Evolutionary conservation across 345 rosid species (phyloP), one percentile per base, ranked within the genome.

Genomic region (Eutrema yunnanense): DNA sequence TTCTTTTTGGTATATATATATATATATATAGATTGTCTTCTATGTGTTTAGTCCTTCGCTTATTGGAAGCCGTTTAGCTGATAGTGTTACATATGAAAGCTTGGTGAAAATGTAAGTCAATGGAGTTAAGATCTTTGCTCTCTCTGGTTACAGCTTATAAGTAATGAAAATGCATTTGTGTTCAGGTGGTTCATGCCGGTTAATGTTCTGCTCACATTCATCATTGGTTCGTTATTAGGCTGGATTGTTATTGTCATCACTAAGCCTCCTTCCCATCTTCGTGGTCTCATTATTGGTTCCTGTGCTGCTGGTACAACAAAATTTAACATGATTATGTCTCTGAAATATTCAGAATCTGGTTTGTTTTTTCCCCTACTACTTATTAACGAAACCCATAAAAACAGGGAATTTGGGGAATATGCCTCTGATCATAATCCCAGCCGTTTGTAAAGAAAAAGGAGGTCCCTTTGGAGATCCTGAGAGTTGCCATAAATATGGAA

Each of bases 141-240:
- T 71, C 26, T 47, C 16, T 16, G 16, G 16, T 16, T 16, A 16
- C 16, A 16, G 34, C 44, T 36, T 37, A 11, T 58, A 14, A 14
- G 2, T 29, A 6, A 61, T 54, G 26, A 62, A 36, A 66, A 47
- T 46, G 43, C 16, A 16, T 36, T 46, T 56, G 49, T 34, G 57
- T 27, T 19, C 34, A 82, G 90, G 83, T 82, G 90, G 87, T 86
- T 86, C 58, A 86, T 86, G 90, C 90, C 88, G n/a, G 74, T 86
- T 41, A 86, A 86, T 81, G 78, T 82, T 50, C 72, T 84, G 22
- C 56, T 83, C 4, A 85, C 89, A 1, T 85, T 85, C 68, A n/a
- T 85, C 3, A 73, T 83, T 22, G 86, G 88, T 27, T 79, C 86
- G 4, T 42, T 76, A 6, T 48, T 85, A 0, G 86, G 84, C n/a